Conservation (phyloP, 257 asterid genomes). For the Solanum pimpinellifolium region DNA sequence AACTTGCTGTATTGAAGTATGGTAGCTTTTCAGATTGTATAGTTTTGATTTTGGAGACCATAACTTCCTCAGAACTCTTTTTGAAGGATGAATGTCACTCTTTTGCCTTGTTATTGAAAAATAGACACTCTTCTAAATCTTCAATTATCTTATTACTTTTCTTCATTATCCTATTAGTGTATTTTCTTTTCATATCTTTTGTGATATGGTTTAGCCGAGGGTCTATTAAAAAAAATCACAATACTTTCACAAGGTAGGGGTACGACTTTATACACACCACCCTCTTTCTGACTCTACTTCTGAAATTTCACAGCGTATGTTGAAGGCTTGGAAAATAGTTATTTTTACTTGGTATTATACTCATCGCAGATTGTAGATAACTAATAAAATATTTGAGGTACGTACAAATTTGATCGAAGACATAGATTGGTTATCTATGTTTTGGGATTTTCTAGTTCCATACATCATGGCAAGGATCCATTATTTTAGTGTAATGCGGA, state of each 20-base stretch:
- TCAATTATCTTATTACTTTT: background rate
- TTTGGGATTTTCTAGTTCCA: conserved; percentile 89
- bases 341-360: background rate
- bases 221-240: no score
- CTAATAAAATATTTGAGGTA: background rate
- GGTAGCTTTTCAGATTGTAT: background rate
- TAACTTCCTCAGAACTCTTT: background rate
- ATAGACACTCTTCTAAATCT: background rate
- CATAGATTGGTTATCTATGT: conserved; percentile 32
- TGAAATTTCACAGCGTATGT: no score
- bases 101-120: background rate
- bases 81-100: background rate
- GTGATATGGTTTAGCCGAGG: background rate
- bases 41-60: background rate
- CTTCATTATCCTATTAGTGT: background rate
- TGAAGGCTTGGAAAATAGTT: background rate
- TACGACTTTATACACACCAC: background rate
- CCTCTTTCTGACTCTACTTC: background rate
- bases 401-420: background rate
- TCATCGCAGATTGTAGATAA: background rate
- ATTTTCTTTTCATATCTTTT: background rate
- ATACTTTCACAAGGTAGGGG: background rate
- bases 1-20: background rate
- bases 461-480: conserved; percentile 61
- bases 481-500: background rate